These are phyloP conservation scores for Lecanosticta acicola DNA, from an alignment of 2,329 filamentous ascomycete species.

Conservation along the genomic window DNA sequence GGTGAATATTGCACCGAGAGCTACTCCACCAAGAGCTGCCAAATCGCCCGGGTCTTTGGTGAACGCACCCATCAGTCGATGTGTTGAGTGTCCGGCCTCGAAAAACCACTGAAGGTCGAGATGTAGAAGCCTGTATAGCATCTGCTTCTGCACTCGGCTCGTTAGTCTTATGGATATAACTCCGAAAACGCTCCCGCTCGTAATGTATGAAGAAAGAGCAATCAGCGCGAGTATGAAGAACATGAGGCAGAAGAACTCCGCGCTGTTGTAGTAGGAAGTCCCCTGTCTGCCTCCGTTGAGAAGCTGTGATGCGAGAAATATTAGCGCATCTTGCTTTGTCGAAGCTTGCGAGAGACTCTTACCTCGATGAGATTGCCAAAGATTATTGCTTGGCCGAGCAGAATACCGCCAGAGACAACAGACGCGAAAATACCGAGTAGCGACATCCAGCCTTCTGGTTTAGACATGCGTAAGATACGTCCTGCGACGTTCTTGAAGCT, in stretches of 20 bases:
- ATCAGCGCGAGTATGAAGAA: conserved; percentile 52
- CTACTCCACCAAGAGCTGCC: conserved; percentile 45
- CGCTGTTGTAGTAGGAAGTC: conserved; percentile 18
- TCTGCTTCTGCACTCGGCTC: conserved; percentile 40
- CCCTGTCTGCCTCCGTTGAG: conserved; percentile 42
- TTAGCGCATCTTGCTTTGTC: too few relatives aligned
- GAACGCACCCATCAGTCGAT: conserved; percentile 43
- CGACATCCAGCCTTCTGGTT: conserved; percentile 37
- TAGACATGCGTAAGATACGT: conserved; percentile 20
- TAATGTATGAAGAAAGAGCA: conserved; percentile 41
- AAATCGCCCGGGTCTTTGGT: conserved; percentile 47
- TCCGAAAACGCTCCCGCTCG: conserved; percentile 45
- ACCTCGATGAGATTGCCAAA: conserved; percentile 47
- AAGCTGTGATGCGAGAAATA: conserved; percentile 30
- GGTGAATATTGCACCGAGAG: conserved; percentile 47
- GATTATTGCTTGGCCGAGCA: conserved; percentile 57
- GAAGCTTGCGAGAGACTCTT: background rate
- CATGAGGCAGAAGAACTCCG: conserved; percentile 43
- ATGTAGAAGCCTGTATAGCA: conserved; percentile 48
- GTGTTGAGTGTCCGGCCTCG: conserved; percentile 38
- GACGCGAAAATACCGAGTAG: conserved; percentile 41
- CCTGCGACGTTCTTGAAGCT: conserved; percentile 9
- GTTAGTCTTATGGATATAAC: conserved; percentile 44
- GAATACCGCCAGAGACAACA: conserved; percentile 42
- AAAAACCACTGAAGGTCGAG: conserved; percentile 52